phyloP scores from a whole-genome alignment of 805 yeast genomes.

The Yarrowia divulgata region DNA sequence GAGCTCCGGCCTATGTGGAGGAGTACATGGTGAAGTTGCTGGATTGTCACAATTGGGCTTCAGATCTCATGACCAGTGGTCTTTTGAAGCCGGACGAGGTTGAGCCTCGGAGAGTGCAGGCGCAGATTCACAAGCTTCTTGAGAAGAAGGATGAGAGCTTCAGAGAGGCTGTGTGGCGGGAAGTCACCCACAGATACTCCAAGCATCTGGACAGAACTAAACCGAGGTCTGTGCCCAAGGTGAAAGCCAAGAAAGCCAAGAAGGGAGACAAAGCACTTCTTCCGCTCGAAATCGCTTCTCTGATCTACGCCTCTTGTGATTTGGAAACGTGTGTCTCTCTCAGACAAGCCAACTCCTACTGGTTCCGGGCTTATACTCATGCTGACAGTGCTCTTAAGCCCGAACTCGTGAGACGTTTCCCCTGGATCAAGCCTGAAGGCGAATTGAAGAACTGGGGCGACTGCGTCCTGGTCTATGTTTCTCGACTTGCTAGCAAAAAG shows the following conservation, averaged over 20 bases:
- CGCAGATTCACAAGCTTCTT: not conserved
- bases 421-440: not conserved
- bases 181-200: not conserved
- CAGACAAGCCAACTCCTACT: not conserved
- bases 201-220: not conserved
- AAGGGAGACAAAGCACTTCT: not conserved
- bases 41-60: too few relatives aligned
- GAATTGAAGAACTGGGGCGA: not conserved
- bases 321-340: not conserved
- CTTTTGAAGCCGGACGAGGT: not conserved
- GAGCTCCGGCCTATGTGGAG: too few relatives aligned
- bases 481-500: not conserved
- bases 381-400: not conserved
- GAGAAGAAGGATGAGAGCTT: not conserved
- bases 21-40: too few relatives aligned
- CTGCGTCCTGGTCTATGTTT: not conserved
- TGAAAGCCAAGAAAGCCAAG: not conserved
- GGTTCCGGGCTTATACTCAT: not conserved
- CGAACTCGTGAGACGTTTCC: not conserved
- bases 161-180: not conserved
- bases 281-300: not conserved
- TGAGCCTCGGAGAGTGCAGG: not conserved
- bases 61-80: too few relatives aligned
- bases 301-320: not conserved
- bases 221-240: not conserved